Conservation (phyloP, 1,284 basidiomycete genomes). For the Microbotryum silenes-acaulis region DNA sequence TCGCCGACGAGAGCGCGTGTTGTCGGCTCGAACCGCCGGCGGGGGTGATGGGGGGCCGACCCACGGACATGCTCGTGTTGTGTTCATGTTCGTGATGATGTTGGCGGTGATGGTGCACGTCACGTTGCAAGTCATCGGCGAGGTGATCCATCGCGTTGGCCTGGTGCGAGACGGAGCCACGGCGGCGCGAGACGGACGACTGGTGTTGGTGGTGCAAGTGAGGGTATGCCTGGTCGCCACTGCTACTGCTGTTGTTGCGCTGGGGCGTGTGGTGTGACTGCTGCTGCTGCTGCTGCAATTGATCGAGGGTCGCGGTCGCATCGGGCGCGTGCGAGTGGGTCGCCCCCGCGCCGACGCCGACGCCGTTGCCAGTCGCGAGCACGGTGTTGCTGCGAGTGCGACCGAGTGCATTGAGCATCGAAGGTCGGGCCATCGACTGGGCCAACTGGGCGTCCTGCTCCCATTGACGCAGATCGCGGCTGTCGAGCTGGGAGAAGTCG, state of each 20-base stretch:
- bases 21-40: no score
- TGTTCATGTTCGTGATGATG: conserved; percentile 16
- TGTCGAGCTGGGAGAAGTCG: conserved; percentile 1
- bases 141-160: conserved; percentile 29
- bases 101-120: conserved; percentile 22
- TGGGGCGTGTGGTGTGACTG: conserved; percentile 5
- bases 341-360: background rate
- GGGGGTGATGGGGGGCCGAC: background rate
- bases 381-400: conserved; percentile 17
- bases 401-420: conserved; percentile 1
- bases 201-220: conserved; percentile 3
- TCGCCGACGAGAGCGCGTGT: no score
- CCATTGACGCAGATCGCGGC: conserved; percentile 13
- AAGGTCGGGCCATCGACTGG: conserved; percentile 9
- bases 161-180: conserved; percentile 17
- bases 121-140: conserved; percentile 29
- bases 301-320: background rate
- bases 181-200: conserved; percentile 3
- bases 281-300: background rate
- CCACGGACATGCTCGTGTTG: conserved; percentile 10
- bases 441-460: conserved; percentile 27
- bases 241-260: conserved; percentile 1
- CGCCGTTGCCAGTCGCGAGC: conserved; percentile 3
- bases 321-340: conserved; percentile 3
- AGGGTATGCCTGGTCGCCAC: background rate